These are phyloP conservation scores for Microascus cirrosus DNA, from an alignment of 2,329 filamentous ascomycete genomes.

Conservation along the genomic window DNA sequence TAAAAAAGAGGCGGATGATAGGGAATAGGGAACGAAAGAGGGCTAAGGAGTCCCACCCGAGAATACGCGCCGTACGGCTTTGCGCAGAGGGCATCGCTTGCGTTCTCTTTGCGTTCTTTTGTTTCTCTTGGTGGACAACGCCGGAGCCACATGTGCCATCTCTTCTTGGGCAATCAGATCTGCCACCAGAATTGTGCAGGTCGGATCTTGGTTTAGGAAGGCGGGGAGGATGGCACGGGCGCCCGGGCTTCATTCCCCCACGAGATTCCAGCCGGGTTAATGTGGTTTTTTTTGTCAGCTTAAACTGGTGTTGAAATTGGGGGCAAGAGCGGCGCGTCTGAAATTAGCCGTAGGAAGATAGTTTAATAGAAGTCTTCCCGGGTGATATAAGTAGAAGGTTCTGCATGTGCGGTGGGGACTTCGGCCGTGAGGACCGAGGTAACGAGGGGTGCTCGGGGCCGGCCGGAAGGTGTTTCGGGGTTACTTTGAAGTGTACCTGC, in stretches of 20 bases:
- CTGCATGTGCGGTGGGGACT: neutral
- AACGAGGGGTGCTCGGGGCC: neutral
- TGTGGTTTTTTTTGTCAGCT: neutral
- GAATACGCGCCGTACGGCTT: neutral
- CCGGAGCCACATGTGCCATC: neutral
- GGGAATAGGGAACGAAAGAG: neutral
- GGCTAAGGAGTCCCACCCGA: neutral
- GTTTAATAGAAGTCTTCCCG: neutral
- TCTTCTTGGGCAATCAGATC: neutral
- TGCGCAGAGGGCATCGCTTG: neutral
- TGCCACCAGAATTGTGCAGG: neutral
- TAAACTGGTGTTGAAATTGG: neutral
- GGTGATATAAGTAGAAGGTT: neutral
- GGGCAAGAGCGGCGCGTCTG: neutral
- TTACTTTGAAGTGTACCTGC: neutral
- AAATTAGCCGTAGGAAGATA: neutral
- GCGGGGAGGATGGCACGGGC: neutral
- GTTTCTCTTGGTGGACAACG: neutral
- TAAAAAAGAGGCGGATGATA: neutral
- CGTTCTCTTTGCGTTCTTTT: neutral
- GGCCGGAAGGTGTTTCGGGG: neutral
- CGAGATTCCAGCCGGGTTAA: neutral
- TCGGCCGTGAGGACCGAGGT: neutral
- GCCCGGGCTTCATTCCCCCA: neutral
- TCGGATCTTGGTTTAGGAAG: neutral